Base-by-base conservation (phyloP, 2,329 filamentous ascomycete species). In the Alternaria panax region DNA sequence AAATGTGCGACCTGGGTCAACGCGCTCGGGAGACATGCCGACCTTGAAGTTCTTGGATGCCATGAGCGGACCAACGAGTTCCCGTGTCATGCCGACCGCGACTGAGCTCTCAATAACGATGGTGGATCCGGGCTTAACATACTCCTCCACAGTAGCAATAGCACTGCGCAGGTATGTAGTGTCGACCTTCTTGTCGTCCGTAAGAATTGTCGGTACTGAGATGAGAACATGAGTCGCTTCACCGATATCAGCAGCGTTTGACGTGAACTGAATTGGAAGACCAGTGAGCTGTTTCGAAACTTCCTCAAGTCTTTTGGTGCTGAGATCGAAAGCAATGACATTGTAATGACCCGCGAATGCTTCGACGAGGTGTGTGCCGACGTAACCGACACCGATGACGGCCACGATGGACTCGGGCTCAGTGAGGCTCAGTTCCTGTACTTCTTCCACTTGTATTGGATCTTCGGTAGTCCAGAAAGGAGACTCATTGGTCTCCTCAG, bases 21-120 rank as follows among this genome's bases (percentile, higher is more conserved):
- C 82, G 27, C 83, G 78, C 54, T 62, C 71, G 6, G 71, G 71
- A 8, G 68, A 72, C 71, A 84, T 80, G 5, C 80, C 77, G 20
- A 51, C 57, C 12, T 41, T 45, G 25, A 65, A 27, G 73, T 76
- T 24, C 74, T 48, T 51, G 4, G 59, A 55, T 7, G 30, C 32
- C 20, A 80, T 81, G 18, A 85, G 69, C 8, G 82, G 81, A 0
- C 79, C 81, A 18, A 86, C 79, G 5, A 86, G 77, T 38, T 79
- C 63, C 16, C 84, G 78, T 0, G 84, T 86, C 81, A 84, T 86
- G 20, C 84, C 84, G 9, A 86, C 81, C 9, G 83, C 81, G 20
- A 86, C 84, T 1, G 83, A 84, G 59, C 81, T 84, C 64, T 86
- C 84, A 25, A 86, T 80, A 25, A 86, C 81, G 6, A 86, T 79